phyloP scores from a whole-genome alignment of 2,329 filamentous ascomycete species.

The Verticillium dahliae region DNA sequence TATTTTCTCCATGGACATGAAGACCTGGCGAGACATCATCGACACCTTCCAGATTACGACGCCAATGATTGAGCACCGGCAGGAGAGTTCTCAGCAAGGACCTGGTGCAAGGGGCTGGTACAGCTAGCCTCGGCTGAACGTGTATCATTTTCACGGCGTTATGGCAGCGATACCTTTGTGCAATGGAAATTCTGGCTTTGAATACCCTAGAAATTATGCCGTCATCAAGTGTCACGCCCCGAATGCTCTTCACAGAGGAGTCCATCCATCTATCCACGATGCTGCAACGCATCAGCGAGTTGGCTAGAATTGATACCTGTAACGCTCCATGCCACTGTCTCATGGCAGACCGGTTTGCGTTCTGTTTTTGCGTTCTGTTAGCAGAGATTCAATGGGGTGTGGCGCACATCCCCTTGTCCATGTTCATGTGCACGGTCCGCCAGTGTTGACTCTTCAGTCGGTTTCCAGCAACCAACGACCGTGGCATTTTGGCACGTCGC shows the following conservation, averaged over 20 bases:
- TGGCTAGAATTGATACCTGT: too few species aligned
- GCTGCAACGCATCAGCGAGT: too few species aligned
- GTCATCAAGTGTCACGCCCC: too few species aligned
- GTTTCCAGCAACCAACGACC: neutral
- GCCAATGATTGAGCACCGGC: slow-evolving; percentile 77
- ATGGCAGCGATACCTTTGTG: neutral
- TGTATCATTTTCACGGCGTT: neutral
- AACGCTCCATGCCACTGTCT: too few species aligned
- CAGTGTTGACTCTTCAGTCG: neutral
- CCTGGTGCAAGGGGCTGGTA: slow-evolving; percentile 62
- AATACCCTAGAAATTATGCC: neutral
- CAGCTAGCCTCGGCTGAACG: slow-evolving; percentile 27
- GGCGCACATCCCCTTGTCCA: too few species aligned
- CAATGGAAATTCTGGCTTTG: neutral
- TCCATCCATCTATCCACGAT: too few species aligned
- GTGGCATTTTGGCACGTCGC: neutral
- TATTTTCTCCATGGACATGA: slow-evolving; percentile 81
- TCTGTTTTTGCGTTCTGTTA: too few species aligned
- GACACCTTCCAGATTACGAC: slow-evolving; percentile 69
- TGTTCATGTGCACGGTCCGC: neutral
- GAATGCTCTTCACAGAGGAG: too few species aligned
- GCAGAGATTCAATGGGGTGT: too few species aligned
- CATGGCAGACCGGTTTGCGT: too few species aligned
- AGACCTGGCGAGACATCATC: slow-evolving; percentile 74
- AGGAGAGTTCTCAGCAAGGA: slow-evolving; percentile 45